These are phyloP conservation scores for Plasmodium vinckei DNA, from an alignment of 169 alveolate genomes.

Conservation along the genomic window DNA sequence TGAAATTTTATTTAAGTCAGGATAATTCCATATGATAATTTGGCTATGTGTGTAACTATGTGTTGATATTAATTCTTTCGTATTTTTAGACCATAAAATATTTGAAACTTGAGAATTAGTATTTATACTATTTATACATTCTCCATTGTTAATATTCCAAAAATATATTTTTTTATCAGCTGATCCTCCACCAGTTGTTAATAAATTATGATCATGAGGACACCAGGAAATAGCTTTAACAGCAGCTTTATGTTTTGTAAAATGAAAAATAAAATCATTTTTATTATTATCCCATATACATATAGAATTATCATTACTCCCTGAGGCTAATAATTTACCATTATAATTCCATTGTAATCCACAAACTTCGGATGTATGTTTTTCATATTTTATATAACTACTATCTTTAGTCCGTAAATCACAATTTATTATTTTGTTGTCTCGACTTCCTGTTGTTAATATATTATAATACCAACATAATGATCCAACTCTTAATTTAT, in stretches of 20 bases:
- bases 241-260: constrained; percentile 92
- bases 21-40: constrained; percentile 96
- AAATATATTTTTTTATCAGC: constrained; percentile 97
- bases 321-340: constrained; percentile 93
- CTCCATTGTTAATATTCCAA: constrained; percentile 93
- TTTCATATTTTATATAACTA: constrained; percentile 79
- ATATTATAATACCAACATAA: constrained; percentile 89
- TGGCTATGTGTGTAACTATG: constrained; percentile 96
- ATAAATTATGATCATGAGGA: constrained; percentile 95
- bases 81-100: constrained; percentile 93
- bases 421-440: constrained; percentile 87
- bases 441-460: constrained; percentile 93
- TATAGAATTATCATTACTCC: constrained; percentile 96
- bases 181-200: constrained; percentile 98
- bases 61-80: constrained; percentile 94
- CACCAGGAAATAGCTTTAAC: constrained; percentile 97
- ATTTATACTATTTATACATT: constrained; percentile 89
- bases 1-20: constrained; percentile 89
- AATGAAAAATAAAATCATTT: constrained; percentile 85
- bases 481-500: constrained; percentile 92
- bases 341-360: constrained; percentile 93
- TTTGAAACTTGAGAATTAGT: constrained; percentile 96
- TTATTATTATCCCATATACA: constrained; percentile 91
- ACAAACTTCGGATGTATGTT: constrained; percentile 93
- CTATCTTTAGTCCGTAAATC: constrained; percentile 88